Base-by-base conservation (phyloP, 176 grass and related monocot genomes). In the Rhynchospora pubera region DNA sequence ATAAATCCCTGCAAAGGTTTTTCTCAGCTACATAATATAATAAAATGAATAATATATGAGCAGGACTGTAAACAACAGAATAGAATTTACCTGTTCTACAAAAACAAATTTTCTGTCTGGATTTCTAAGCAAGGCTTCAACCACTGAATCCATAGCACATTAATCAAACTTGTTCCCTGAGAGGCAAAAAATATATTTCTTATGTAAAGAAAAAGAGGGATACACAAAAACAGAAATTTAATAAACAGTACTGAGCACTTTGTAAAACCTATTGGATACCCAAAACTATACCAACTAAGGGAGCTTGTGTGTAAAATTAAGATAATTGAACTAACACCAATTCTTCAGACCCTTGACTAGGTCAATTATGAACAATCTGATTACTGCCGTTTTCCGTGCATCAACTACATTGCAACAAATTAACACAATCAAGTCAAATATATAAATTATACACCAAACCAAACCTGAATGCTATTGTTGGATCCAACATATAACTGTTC, bases 401-500 rank as follows among this genome's bases (percentile, higher is more conserved):
- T 34, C 13, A 34, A 66, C 28, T 32, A 39, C 13, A 42, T 67
- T 42, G 8, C n/a, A 62, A 8, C 1, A 67, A 69, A 44, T 43
- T 69, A 9, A 43, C 34, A 69, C 0, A 16, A 69, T 1, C 15
- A 69, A 69, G 34, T 44, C 34, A 69, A 3, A n/a, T n/a, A 28
- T 26, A 9, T 21, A 53, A 18, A 16, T 9, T 15, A 48, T 6
- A 23, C 2, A 62, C 23, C 6, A 65, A 23, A 57, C 22, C 53
- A 12, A 11, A 97, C 93, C 87, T 93, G 94, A 84, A 97, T 91
- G 81, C n/a, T 39, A 67, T 89, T 97, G 70, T 97, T 97, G 53
- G 94, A 93, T 0, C 94, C 94, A 43, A 97, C 94, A 58, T 78
- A 97, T 81, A 93, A 97, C 91, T 97, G 94, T 85, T 97, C 94